Conservation (phyloP, 1,284 basidiomycete species). For the Cutaneotrichosporon cyanovorans region DNA sequence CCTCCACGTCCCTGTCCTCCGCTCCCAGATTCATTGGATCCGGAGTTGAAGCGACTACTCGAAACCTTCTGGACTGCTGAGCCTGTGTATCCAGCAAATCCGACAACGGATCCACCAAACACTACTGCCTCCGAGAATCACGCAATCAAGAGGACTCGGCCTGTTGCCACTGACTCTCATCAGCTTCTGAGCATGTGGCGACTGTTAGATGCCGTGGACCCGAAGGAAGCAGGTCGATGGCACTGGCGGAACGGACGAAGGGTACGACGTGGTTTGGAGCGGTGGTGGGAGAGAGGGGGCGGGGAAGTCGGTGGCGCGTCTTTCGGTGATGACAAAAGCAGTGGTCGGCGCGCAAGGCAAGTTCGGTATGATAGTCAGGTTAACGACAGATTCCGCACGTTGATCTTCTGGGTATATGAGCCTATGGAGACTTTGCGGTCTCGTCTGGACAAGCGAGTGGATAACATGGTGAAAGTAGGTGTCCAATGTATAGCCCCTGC, state of each 20-base stretch:
- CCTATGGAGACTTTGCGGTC: conserved; percentile 58
- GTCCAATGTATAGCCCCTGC: neutral
- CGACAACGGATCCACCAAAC: too few relatives aligned
- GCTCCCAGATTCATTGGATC: conserved; percentile 23
- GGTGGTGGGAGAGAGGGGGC: conserved; percentile 66
- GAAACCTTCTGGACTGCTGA: conserved; percentile 35
- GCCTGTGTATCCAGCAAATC: conserved; percentile 25
- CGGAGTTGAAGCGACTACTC: conserved; percentile 22
- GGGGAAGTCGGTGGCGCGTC: conserved; percentile 54
- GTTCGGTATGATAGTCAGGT: neutral
- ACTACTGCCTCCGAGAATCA: too few relatives aligned
- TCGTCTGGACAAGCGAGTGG: conserved; percentile 71
- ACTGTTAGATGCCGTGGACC: conserved; percentile 66
- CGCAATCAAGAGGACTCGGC: conserved; percentile 42
- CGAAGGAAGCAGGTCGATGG: conserved; percentile 71
- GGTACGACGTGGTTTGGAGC: conserved; percentile 68
- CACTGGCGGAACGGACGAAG: conserved; percentile 93
- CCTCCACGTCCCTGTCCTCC: conserved; percentile 37
- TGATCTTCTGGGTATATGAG: conserved; percentile 90
- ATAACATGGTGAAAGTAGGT: conserved; percentile 77
- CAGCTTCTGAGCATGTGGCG: conserved; percentile 57
- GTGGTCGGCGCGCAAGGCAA: conserved; percentile 15
- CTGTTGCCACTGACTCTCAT: conserved; percentile 50
- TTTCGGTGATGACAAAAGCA: conserved; percentile 40
- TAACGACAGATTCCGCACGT: conserved; percentile 60